Evolutionary conservation across 2,329 filamentous ascomycete species (phyloP).

Genomic region (Ilyonectria robusta): DNA sequence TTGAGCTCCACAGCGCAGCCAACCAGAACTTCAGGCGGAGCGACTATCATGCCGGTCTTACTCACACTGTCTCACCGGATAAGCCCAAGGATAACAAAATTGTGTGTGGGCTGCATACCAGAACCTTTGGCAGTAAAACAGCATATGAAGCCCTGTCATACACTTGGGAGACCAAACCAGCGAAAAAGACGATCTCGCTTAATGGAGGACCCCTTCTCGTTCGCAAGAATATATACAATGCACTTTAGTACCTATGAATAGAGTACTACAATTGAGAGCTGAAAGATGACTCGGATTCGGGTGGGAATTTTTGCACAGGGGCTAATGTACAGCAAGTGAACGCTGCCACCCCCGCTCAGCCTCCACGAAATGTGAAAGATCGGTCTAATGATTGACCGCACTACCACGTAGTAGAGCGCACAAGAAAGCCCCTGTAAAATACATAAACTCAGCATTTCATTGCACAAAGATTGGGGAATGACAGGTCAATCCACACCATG

Average conservation of each 20-base stretch:
- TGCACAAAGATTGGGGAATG: not conserved
- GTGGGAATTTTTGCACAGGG: not conserved
- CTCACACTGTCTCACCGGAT: too few relatives aligned
- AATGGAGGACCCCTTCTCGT: not conserved
- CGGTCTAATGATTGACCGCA: not conserved
- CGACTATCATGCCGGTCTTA: too few relatives aligned
- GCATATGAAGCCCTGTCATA: not conserved
- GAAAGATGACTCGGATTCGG: not conserved
- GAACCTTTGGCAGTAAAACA: not conserved
- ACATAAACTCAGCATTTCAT: too few relatives aligned
- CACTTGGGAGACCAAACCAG: not conserved
- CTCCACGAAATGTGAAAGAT: not conserved
- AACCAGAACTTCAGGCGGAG: too few relatives aligned
- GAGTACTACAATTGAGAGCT: not conserved
- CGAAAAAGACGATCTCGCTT: not conserved
- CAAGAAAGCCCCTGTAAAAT: too few relatives aligned
- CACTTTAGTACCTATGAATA: not conserved
- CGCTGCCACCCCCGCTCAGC: not conserved
- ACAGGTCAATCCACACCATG: too few relatives aligned
- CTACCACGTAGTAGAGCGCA: too few relatives aligned
- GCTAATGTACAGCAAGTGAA: not conserved
- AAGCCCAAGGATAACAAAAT: not conserved
- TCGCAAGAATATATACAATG: not conserved
- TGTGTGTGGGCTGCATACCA: not conserved
- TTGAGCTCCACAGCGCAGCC: too few relatives aligned